Base-by-base conservation (phyloP, 768 basidiomycete species). In the Postia placenta region DNA sequence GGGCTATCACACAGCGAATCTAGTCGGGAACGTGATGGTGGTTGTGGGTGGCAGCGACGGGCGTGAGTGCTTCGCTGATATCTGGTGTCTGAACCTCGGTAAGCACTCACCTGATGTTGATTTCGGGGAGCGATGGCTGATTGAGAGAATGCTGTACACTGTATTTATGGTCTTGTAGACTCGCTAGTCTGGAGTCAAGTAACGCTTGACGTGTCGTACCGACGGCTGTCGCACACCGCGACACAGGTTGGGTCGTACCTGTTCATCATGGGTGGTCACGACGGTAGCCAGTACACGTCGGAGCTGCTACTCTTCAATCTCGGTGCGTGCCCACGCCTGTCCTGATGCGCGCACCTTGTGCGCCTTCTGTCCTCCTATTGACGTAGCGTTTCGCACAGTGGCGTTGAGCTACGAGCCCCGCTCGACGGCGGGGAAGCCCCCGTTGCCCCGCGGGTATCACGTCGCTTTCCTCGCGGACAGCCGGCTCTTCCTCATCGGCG, bases 21-120 rank as follows among this genome's bases (percentile, higher is more conserved):
- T 96, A 24, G 78, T 95, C 4, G 84, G 85, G 24, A 82, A 85
- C 55, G 76, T 85, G 50, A 92, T 95, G 85, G 74, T 97, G 39
- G 72, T 97, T 25, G 73, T 92, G 24, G 95, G 95, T 1, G 94
- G 95, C 1, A 92, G 90, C 55, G 92, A 96, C 63, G 92, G 92
- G 3, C 79, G 79, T 48, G 85, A 90, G 54, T 89, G 86, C 48
- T 96, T 93, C 60, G 82, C 81, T 12, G 91, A 96, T 60, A 78
- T 97, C 0, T 93, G 89, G 82, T 81, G 83, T 54, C 66, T 97
- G 49, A 81, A 94, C 61, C 71, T 97, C 22, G 83, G 94, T 95
- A 15, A 22, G 37, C 22, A 2, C 43, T 26, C 41, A 14, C 38
- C 42, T 12, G 14, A 11, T 14, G 11, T 23, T 25, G 30, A 33